These are phyloP conservation scores for Graphilbum sp. DNA, from an alignment of 2,329 filamentous ascomycete genomes.

Conservation along the genomic window DNA sequence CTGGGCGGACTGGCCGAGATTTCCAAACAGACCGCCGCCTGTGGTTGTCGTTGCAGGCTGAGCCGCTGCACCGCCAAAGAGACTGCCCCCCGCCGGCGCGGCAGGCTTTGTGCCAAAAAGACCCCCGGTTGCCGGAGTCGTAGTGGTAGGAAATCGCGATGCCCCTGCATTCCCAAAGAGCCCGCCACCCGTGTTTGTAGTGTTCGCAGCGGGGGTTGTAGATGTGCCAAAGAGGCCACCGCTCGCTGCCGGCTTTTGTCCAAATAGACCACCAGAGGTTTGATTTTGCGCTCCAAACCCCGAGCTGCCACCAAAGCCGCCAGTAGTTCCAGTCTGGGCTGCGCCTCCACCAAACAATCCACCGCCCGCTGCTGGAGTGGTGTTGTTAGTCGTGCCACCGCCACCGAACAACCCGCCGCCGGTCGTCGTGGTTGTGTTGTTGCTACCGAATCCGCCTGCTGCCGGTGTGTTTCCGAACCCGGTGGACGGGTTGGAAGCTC, in stretches of 20 bases:
- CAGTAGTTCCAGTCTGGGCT: constrained; percentile 9
- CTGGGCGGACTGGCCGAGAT: constrained; percentile 16
- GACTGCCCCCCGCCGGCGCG: constrained; percentile 21
- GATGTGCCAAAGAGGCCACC: constrained; percentile 11
- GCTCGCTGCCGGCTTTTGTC: constrained; percentile 13
- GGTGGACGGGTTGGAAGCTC: constrained; percentile 5
- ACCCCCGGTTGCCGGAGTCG: constrained; percentile 10
- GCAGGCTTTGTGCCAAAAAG: constrained; percentile 27
- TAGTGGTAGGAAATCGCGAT: constrained; percentile 4
- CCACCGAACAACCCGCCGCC: constrained; percentile 20
- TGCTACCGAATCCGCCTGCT: not conserved
- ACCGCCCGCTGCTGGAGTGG: constrained; percentile 4
- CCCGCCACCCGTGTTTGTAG: constrained; percentile 2
- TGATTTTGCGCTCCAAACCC: constrained; percentile 13
- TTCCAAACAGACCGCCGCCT: constrained; percentile 36
- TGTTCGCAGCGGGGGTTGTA: constrained; percentile 1
- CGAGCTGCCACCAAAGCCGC: not conserved
- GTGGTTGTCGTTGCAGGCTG: constrained; percentile 18
- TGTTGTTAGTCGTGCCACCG: constrained; percentile 9
- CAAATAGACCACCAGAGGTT: constrained; percentile 14
- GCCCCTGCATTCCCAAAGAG: constrained; percentile 3
- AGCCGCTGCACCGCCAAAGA: constrained; percentile 28
- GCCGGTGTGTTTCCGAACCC: constrained; percentile 14
- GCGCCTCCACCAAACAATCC: constrained; percentile 16
- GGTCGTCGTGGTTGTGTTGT: not conserved